Evolutionary conservation across 1,139 yeast species (phyloP).

Genomic region (Sugiyamaella japonica): DNA sequence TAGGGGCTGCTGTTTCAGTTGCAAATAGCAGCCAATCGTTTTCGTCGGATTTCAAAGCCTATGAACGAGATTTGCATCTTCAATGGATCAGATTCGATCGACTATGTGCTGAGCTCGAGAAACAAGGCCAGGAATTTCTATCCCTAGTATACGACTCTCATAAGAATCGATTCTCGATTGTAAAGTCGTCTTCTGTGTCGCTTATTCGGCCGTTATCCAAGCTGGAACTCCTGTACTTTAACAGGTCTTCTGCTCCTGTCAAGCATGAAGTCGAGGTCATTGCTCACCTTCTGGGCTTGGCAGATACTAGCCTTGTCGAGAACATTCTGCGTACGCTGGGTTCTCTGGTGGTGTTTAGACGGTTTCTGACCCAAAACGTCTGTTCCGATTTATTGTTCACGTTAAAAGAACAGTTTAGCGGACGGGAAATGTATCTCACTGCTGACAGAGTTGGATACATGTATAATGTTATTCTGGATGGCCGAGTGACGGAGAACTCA

Average conservation of each 20-base stretch:
- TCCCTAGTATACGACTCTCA: slow-evolving; percentile 39
- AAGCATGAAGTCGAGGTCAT: slow-evolving; percentile 17
- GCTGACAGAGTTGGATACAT: slow-evolving; percentile 26
- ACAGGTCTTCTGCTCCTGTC: slow-evolving; percentile 28
- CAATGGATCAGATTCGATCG: slow-evolving; percentile 64
- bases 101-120: slow-evolving; percentile 65
- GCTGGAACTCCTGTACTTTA: slow-evolving; percentile 30
- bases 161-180: slow-evolving; percentile 22
- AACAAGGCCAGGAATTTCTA: slow-evolving; percentile 57
- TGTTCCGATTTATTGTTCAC: slow-evolving; percentile 20
- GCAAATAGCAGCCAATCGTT: slow-evolving; percentile 13
- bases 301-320: slow-evolving; percentile 19
- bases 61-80: slow-evolving; percentile 37
- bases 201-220: slow-evolving; percentile 28
- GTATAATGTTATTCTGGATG: slow-evolving; percentile 25
- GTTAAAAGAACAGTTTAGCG: slow-evolving; percentile 23
- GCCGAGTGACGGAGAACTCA: slow-evolving; percentile 25
- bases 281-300: slow-evolving; percentile 9
- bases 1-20: slow-evolving; percentile 35
- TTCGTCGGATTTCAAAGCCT: slow-evolving; percentile 28
- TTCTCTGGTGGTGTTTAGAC: slow-evolving; percentile 24
- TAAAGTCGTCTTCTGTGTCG: slow-evolving; percentile 30
- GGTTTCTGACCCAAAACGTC: slow-evolving; percentile 20
- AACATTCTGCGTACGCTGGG: slow-evolving; percentile 25
- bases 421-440: slow-evolving; percentile 26